Base-by-base conservation (phyloP, 176 grass and related monocot genomes). In the Alloteropsis semialata region DNA sequence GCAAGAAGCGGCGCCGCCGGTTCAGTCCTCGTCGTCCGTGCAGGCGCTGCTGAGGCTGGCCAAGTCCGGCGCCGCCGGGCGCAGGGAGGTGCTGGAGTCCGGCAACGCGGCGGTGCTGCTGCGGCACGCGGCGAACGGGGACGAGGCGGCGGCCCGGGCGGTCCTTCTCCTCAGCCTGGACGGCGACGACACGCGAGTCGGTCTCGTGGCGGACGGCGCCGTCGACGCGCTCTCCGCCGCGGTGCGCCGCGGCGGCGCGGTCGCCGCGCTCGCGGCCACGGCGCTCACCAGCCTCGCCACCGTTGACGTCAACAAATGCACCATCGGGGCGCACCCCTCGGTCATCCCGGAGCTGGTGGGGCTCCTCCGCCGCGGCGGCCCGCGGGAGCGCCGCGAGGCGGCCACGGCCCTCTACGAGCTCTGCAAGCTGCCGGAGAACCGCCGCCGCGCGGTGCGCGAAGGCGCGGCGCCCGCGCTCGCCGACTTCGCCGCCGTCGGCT, bases 231-330 rank as follows among this genome's bases (percentile, higher is more conserved):
- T 94, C 17, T 91, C 84, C 36, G 50, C 91, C 1, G 91, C 92
- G 2, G 46, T 92, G 17, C 70, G 81, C 13, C 36, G 46, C 4
- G 81, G 86, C 74, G 83, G 76, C 21, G 58, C 83, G 21, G 80
- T 84, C 46, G 90, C 92, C 12, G 90, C 96, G 22, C 82, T 90
- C 61, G 92, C 90, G 0, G 88, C 92, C 72, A 95, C 92, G 18
- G 80, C 87, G 62, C 71, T 98, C 29, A 98, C 96, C 37, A 98
- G 96, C 76, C 90, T 98, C 14, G 92, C 96, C n/a, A 92, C 84
- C 11, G 92, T 98, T 3, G 96, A 91, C 43, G 96, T 98, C 65
- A 98, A 98, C 82, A 98, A 98, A 91, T 95, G 87, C 82, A 91
- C 91, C 34, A 93, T 98, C 65, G 96, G 96, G 45, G 89, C 96